A percentile compares a stretch with the other conserved stretches of the same genome.
Conservation (phyloP, 495 filamentous ascomycete species). For the Geoglossum glabrum region DNA sequence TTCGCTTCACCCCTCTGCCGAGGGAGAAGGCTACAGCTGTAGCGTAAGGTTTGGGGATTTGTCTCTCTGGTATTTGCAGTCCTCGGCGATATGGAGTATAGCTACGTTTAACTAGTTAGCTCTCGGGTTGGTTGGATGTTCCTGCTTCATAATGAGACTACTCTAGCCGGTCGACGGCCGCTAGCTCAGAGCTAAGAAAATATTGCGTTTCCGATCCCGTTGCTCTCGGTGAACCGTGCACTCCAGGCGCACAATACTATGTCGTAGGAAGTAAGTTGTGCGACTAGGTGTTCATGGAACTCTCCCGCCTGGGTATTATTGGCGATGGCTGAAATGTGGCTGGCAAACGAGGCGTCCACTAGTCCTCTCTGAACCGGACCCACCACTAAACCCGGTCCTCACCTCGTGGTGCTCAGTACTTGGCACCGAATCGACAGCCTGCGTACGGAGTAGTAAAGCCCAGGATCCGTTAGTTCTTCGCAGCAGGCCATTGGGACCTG, state of each 20-base stretch:
- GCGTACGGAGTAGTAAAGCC: no score
- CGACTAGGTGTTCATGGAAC: no score
- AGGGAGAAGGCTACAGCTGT: constrained; percentile 27
- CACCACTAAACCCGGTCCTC: no score
- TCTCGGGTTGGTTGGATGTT: background rate
- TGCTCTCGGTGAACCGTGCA: background rate
- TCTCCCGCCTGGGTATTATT: background rate
- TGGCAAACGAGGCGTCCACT: background rate
- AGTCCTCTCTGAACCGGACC: background rate
- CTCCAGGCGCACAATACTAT: background rate
- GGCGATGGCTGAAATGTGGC: background rate
- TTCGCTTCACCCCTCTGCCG: constrained; percentile 47
- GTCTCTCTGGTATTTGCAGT: background rate
- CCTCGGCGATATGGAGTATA: background rate
- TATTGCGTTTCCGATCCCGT: background rate
- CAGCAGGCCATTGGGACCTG: background rate
- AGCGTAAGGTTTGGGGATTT: background rate
- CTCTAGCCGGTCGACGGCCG: background rate
- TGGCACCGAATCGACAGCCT: background rate
- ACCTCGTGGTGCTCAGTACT: background rate
- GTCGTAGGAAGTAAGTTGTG: background rate
- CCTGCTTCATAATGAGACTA: background rate
- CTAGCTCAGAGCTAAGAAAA: background rate
- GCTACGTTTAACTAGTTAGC: background rate
- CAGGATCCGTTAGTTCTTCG: background rate